Evolutionary conservation across 495 filamentous ascomycete genomes (phyloP).

Genomic region (Aspergillus panamensis): DNA sequence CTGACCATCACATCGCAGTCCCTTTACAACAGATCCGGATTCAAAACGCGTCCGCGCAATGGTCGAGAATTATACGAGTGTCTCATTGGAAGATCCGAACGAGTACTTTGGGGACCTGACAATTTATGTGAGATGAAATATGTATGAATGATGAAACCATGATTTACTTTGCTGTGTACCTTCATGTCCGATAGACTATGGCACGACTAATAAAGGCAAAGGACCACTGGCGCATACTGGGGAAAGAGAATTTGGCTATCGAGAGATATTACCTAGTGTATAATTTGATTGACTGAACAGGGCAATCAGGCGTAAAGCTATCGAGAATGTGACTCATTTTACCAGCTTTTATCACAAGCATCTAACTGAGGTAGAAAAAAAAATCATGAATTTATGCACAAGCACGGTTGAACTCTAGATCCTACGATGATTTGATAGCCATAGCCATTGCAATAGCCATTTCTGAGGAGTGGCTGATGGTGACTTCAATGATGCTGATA

Average conservation of each 20-base stretch:
- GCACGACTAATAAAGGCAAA: neutral
- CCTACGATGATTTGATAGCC: slow-evolving; percentile 2
- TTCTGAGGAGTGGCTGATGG: slow-evolving; percentile 21
- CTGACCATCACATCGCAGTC: slow-evolving; percentile 8
- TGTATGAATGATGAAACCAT: neutral
- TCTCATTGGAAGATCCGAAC: slow-evolving; percentile 17
- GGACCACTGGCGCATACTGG: too few relatives aligned
- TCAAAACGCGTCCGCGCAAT: slow-evolving; percentile 21
- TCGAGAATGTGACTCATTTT: too few relatives aligned
- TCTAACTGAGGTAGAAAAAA: too few relatives aligned
- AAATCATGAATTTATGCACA: too few relatives aligned
- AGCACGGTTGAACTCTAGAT: too few relatives aligned
- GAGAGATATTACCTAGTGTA: too few relatives aligned
- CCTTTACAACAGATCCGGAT: slow-evolving; percentile 27
- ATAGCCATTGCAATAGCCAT: slow-evolving; percentile 22
- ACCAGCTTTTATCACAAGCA: too few relatives aligned
- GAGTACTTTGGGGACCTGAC: slow-evolving; percentile 28
- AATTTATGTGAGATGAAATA: slow-evolving; percentile 20
- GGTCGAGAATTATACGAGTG: slow-evolving; percentile 22
- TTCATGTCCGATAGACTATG: neutral
- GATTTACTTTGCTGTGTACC: neutral
- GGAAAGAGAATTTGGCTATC: too few relatives aligned
- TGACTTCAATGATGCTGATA: slow-evolving; percentile 17
- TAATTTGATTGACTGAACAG: too few relatives aligned
- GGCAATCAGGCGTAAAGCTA: too few relatives aligned